Percentiles rank a stretch among this genome's conserved stretches.
Conservation (phyloP, 805 yeast genomes). For the Kluyveromyces aestuarii region DNA sequence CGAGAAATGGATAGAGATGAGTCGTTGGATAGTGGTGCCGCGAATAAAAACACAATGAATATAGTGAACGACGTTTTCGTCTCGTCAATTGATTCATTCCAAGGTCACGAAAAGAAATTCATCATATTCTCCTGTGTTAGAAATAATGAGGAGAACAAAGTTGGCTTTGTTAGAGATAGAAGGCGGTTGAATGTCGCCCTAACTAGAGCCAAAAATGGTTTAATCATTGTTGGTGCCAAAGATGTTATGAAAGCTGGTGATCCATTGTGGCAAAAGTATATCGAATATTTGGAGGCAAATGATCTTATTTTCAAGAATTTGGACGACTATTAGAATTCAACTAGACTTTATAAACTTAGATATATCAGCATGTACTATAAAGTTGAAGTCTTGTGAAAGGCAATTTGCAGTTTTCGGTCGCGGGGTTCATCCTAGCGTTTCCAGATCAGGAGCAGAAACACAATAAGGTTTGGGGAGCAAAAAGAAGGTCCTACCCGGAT, state of each 20-base stretch:
- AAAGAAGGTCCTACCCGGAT: constrained; percentile 71
- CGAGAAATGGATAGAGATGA: constrained; percentile 57
- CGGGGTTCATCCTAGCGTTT: too few species aligned
- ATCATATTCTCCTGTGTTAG: constrained; percentile 75
- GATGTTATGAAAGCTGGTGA: constrained; percentile 39
- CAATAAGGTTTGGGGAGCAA: too few species aligned
- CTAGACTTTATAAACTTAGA: neutral
- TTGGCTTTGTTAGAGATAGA: constrained; percentile 54
- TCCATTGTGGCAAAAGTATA: constrained; percentile 41
- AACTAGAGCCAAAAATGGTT: constrained; percentile 58
- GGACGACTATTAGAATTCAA: constrained; percentile 9
- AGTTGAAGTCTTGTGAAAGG: too few species aligned
- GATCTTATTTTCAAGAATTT: constrained; percentile 23
- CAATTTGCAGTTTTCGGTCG: too few species aligned
- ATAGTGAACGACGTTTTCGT: constrained; percentile 38
- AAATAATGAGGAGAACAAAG: constrained; percentile 41
- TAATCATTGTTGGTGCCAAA: constrained; percentile 54
- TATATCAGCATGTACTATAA: neutral
- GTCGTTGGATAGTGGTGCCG: constrained; percentile 32
- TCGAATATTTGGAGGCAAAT: constrained; percentile 32
- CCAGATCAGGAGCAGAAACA: too few species aligned
- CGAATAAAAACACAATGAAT: constrained; percentile 20
- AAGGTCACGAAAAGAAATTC: constrained; percentile 81
- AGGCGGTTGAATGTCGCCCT: constrained; percentile 65
- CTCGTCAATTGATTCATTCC: constrained; percentile 80